Conservation (phyloP, 306 rosid species). For the Acacia confusa region DNA sequence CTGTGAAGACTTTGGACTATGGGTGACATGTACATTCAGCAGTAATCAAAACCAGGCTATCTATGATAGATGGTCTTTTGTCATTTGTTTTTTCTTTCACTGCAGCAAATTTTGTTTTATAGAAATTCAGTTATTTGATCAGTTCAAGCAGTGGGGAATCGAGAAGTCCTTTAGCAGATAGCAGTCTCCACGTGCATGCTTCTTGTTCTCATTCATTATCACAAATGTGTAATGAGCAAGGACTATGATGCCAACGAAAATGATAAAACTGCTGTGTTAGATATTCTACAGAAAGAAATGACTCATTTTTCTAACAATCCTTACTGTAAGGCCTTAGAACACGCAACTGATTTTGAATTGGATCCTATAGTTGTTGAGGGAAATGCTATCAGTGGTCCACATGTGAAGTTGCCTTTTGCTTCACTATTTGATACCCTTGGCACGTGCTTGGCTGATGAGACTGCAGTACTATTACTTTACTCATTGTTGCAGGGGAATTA, state of each 20-base stretch:
- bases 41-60: slow-evolving; percentile 53
- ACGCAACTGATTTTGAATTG: slow-evolving; percentile 85
- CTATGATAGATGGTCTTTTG: slow-evolving; percentile 33
- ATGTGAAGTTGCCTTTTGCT: slow-evolving; percentile 91
- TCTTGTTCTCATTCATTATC: slow-evolving; percentile 90
- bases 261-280: slow-evolving; percentile 51
- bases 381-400: slow-evolving; percentile 60
- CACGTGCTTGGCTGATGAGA: slow-evolving; percentile 88
- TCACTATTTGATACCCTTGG: slow-evolving; percentile 88
- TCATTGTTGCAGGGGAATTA: slow-evolving; percentile 93
- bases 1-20: slow-evolving; percentile 44
- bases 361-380: slow-evolving; percentile 82
- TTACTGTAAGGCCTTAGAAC: slow-evolving; percentile 81
- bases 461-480: slow-evolving; percentile 90
- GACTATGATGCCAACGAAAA: slow-evolving; percentile 40
- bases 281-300: slow-evolving; percentile 56
- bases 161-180: slow-evolving; percentile 74
- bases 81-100: slow-evolving; percentile 23
- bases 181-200: slow-evolving; percentile 88
- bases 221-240: slow-evolving; percentile 58
- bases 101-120: slow-evolving; percentile 87
- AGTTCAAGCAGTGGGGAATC: slow-evolving; percentile 74
- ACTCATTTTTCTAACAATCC: slow-evolving; percentile 76
- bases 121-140: slow-evolving; percentile 81
- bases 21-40: slow-evolving; percentile 67